These are phyloP conservation scores for Mycena rebaudengoi DNA, from an alignment of 768 basidiomycete genomes.

Conservation along the genomic window DNA sequence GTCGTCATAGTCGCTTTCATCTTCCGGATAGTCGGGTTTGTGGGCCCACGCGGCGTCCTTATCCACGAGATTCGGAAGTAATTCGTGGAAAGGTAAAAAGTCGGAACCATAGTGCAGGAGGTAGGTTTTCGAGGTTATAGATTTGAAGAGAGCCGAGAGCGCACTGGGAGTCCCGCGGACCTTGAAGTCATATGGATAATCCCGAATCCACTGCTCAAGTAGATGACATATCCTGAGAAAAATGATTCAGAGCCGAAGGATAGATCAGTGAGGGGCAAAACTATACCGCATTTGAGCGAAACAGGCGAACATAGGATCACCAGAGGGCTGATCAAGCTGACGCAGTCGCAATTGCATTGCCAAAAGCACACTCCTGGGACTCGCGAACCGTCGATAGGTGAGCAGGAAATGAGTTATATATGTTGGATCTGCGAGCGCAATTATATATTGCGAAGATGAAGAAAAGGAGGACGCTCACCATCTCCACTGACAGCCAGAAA, in stretches of 20 bases:
- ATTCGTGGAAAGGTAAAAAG: constrained; percentile 81
- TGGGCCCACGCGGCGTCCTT: constrained; percentile 80
- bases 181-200: constrained; percentile 83
- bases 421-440: constrained; percentile 63
- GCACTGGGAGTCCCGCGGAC: constrained; percentile 79
- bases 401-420: constrained; percentile 85
- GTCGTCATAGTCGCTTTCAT: constrained; percentile 67
- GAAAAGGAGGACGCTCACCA: constrained; percentile 52
- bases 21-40: constrained; percentile 63
- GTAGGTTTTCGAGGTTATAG: constrained; percentile 81
- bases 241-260: constrained; percentile 6
- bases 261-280: constrained; percentile 10
- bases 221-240: constrained; percentile 76
- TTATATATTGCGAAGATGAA: not conserved
- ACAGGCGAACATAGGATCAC: constrained; percentile 87
- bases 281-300: constrained; percentile 87
- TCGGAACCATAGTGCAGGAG: constrained; percentile 87
- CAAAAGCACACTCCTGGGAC: constrained; percentile 79
- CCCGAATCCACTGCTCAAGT: constrained; percentile 78
- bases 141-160: constrained; percentile 78
- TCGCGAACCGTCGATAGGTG: constrained; percentile 85
- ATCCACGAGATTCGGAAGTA: constrained; percentile 69
- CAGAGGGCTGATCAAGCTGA: constrained; percentile 72
- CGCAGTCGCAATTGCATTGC: constrained; percentile 91
- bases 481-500: constrained; percentile 88